These are phyloP conservation scores for Perilla frutescens DNA, from an alignment of 257 asterid genomes.

Conservation along the genomic window DNA sequence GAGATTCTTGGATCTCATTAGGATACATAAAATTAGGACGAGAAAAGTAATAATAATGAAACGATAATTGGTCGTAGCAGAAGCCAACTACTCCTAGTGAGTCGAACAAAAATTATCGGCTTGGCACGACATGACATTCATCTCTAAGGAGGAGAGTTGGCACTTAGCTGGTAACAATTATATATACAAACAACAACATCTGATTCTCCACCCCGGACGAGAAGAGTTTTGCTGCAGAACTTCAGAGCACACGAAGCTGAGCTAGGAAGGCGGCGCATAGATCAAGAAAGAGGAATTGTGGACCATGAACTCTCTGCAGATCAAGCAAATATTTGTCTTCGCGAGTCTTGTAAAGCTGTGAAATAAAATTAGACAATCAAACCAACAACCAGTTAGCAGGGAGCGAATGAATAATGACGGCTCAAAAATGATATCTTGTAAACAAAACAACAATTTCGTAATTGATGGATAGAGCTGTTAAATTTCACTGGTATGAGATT, in stretches of 20 bases:
- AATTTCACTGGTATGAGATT: too few relatives aligned
- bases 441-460: neutral
- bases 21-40: constrained; percentile 22
- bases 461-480: too few relatives aligned
- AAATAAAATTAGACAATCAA: neutral
- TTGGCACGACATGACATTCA: constrained; percentile 45
- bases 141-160: constrained; percentile 42
- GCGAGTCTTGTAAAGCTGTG: constrained; percentile 90
- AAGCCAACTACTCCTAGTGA: constrained; percentile 47
- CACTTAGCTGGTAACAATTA: constrained; percentile 44
- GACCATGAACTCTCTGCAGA: constrained; percentile 91
- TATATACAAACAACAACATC: constrained; percentile 46
- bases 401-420: neutral
- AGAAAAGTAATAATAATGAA: constrained; percentile 26
- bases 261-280: constrained; percentile 95
- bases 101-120: constrained; percentile 43
- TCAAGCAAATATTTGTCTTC: constrained; percentile 95
- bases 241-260: constrained; percentile 85
- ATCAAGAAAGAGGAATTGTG: constrained; percentile 85
- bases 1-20: constrained; percentile 25
- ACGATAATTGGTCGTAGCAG: constrained; percentile 36
- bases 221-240: constrained; percentile 13
- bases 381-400: constrained; percentile 12
- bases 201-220: constrained; percentile 31
- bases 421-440: neutral